Percentiles rank a stretch among this genome's conserved stretches.
Conservation (phyloP, 768 basidiomycete genomes). For the Plicaturopsis crispa region DNA sequence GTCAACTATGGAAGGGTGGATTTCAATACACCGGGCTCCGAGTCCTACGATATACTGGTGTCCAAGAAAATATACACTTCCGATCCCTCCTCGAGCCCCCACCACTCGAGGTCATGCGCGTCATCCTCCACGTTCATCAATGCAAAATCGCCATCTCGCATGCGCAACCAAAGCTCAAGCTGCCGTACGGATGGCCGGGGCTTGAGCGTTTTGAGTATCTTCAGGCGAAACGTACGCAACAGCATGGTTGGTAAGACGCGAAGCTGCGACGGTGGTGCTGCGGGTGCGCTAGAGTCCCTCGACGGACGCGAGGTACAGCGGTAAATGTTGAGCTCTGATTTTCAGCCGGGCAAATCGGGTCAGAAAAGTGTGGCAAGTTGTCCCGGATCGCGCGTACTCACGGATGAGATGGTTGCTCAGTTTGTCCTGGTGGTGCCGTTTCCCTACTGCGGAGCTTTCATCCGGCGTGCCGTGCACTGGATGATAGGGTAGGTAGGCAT, state of each 20-base stretch:
- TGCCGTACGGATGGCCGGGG: slow-evolving; percentile 15
- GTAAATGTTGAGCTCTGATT: slow-evolving; percentile 23
- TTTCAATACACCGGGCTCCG: too few species aligned
- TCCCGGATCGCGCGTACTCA: slow-evolving; percentile 20
- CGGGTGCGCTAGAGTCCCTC: slow-evolving; percentile 13
- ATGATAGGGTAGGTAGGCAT: too few species aligned
- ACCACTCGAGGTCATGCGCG: slow-evolving; percentile 54
- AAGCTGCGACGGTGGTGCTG: slow-evolving; percentile 22
- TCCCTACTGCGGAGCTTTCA: too few species aligned
- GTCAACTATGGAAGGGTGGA: too few species aligned
- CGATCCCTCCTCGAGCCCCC: slow-evolving; percentile 56
- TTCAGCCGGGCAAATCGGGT: slow-evolving; percentile 7
- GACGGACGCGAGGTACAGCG: slow-evolving; percentile 12
- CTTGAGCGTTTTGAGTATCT: slow-evolving; percentile 39
- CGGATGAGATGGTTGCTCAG: slow-evolving; percentile 58
- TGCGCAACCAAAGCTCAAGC: slow-evolving; percentile 40
- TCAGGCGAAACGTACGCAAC: slow-evolving; percentile 54
- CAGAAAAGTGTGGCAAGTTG: slow-evolving; percentile 3
- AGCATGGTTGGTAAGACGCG: slow-evolving; percentile 66
- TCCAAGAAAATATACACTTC: slow-evolving; percentile 19
- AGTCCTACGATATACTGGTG: too few species aligned
- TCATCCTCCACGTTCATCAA: slow-evolving; percentile 43
- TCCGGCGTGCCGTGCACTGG: slow-evolving; percentile 55
- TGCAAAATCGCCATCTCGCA: slow-evolving; percentile 39
- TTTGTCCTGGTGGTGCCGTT: slow-evolving; percentile 33